Base-by-base conservation (phyloP, 2,329 filamentous ascomycete species). In the Trichoderma polysporum region DNA sequence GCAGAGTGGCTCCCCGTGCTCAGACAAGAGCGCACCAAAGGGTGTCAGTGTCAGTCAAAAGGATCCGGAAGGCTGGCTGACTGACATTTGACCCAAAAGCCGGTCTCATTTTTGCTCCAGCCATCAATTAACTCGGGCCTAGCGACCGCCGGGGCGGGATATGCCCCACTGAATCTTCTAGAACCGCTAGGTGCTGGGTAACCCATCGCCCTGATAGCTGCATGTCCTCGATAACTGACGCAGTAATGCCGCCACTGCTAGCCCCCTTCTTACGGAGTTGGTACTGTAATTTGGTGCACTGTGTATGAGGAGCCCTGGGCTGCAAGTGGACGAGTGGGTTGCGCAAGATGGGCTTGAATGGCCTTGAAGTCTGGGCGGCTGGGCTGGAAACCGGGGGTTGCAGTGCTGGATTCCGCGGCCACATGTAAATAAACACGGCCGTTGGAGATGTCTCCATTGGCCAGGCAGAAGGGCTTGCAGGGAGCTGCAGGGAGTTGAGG, bases 121-220 rank as follows among this genome's bases (percentile, higher is more conserved):
- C 54, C 29, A 25, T 39, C 31, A 29, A 49, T 22, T 47, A 12
- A 47, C n/a, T n/a, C 25, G 39, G 37, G 27, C 56, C 22, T 45
- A 45, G n/a, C 41, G 13, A 22, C 50, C 17, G 17, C 19, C 27
- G n/a, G 50, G 50, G 25, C 17, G 25, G 60, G 19, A 25, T 19
- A 41, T 6, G 74, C 73, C 77, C 79, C 79, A 81, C 79, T 77
- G 79, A 81, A 81, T 72, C 77, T 81, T 81, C 80, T 79, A 80
- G 80, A 81, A 81, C 73, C 73, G 66, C 49, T 17, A 35, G 33
- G 9, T 33, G n/a, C n/a, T n/a, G n/a, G n/a, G n/a, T n/a, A n/a
- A 17, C 22, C 35, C 35, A 15, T 45, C 71, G 63, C 72, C 65
- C 67, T 71, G 66, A 68, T 80, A 79, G 69, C 57, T 76, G 76